Evolutionary conservation across 208 protist genomes (phyloP), one percentile per base, ranked within the genome.

Genomic region (Leishmania turanica): DNA sequence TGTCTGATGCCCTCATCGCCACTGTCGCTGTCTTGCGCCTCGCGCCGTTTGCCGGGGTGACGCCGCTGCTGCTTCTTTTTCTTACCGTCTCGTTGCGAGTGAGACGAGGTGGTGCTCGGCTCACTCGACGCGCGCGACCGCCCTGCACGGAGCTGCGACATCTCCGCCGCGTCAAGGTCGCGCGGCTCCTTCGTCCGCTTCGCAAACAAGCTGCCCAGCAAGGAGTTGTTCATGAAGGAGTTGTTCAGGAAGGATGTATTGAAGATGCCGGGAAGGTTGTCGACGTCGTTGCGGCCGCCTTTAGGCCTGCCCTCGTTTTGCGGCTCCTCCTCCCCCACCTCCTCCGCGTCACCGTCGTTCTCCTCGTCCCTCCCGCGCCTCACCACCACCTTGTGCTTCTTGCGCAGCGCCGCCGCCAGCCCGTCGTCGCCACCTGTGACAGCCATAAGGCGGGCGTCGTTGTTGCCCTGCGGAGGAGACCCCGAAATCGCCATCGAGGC

Each of bases 371-470:
- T 81, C 2, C 83, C 79, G 34, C 82, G 77, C 78, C 84, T 83
- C 72, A 85, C 81, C 13, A 75, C 80, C 47, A 95, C 78, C 68
- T 88, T 58, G 87, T 93, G 89, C 85, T 95, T 93, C 82, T 93
- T 93, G 56, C 91, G 91, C 71, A 95, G 88, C 64, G 64, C 31
- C 34, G 86, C 88, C 21, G 88, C 90, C 74, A 95, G 73, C 47
- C 79, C 80, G 31, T 89, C 85, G 78, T 95, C 91, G 79, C 68
- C 82, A 77, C 89, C 91, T 27, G 84, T 73, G 42, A 91, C 24
- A 40, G 89, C 84, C 79, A 93, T 87, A 27, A 95, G 69, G 21
- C 82, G 80, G 42, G 79, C 86, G 27, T 89, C 82, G 81, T 91
- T 87, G 85, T 88, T 85, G 27, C 65, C 83, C 47, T 69, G 73